Base-by-base conservation (phyloP, 768 basidiomycete genomes). In the Leccinum disarticulatum region DNA sequence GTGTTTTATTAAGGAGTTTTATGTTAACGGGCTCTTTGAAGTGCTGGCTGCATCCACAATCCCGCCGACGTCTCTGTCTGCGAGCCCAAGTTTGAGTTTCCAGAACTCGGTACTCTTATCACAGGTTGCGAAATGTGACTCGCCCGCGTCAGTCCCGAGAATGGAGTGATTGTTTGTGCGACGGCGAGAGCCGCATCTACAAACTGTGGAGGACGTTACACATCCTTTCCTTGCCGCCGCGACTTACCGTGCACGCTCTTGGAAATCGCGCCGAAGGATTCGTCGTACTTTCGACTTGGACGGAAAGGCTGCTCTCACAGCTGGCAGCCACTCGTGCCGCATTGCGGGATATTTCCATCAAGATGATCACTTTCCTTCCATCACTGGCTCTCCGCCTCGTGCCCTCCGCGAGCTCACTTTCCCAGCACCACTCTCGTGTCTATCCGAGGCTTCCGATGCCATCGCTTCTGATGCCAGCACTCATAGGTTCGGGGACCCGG, bases 401-500 rank as follows among this genome's bases (percentile, higher is more conserved):
- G 71, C 61, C 41, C 70, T 77, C 41, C 77, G 85, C 50, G 84
- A 90, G 62, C 80, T 93, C 58, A 83, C 80, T 9, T 91, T 92
- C 70, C 91, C 91, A 25, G 83, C 88, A 6, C 91, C 91, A 0
- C 77, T 93, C 5, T 86, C 86, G 14, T 84, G 81, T 61, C 59
- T 52, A 4, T 62, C 71, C 6, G 66, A 74, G 25, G 28, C 61
- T 11, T 46, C 60, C n/a, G 63, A 69, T 19, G 47, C 33, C 22
- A 56, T 52, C 6, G 11, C 60, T 13, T 57, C 64, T 7, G 62
- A 63, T 52, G 17, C 58, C 43, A 53, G 47, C 43, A 54, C 35
- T 2, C 56, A 64, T 46, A 59, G 46, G n/a, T 19, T 47, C 61
- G 2, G 54, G 58, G 6, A 25, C 9, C 8, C 61, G 47, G 3